These are phyloP conservation scores for Lumnitzera racemosa DNA, from an alignment of 345 rosid species.

Conservation along the genomic window DNA sequence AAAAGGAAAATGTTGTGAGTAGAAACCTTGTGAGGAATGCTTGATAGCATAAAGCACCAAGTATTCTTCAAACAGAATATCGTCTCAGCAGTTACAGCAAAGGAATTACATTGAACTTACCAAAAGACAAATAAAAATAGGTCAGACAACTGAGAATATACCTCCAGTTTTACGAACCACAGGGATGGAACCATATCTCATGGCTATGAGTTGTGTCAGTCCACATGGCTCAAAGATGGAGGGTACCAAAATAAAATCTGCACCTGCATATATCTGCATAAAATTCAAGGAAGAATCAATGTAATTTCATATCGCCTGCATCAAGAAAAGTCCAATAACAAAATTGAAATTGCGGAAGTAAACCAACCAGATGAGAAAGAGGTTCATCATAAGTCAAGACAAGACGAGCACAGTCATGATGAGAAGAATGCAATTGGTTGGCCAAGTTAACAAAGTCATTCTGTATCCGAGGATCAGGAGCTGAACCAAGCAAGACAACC, in stretches of 20 bases:
- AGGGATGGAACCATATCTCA: constrained; percentile 93
- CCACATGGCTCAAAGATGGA: constrained; percentile 98
- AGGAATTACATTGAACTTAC: too few species aligned
- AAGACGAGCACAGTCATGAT: constrained; percentile 65
- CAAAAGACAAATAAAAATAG: not conserved
- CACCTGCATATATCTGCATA: constrained; percentile 78
- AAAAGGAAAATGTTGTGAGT: not conserved
- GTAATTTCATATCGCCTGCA: not conserved
- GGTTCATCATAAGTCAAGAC: constrained; percentile 90
- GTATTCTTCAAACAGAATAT: too few species aligned
- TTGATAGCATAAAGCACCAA: not conserved
- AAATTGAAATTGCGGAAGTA: constrained; percentile 8
- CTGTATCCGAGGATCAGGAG: constrained; percentile 94
- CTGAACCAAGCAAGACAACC: constrained; percentile 93
- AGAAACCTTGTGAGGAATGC: not conserved
- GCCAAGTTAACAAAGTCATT: constrained; percentile 83
- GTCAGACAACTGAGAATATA: constrained; percentile 10
- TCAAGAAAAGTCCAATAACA: not conserved
- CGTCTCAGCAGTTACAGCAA: too few species aligned
- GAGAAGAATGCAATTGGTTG: constrained; percentile 62
- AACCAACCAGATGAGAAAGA: constrained; percentile 82
- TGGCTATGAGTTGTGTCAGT: constrained; percentile 80
- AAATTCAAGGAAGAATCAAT: constrained; percentile 1
- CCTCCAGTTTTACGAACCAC: constrained; percentile 96
- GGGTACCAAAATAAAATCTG: constrained; percentile 88